These are phyloP conservation scores for Cystobasidium sp. DNA, from an alignment of 1,284 basidiomycete genomes.

Conservation along the genomic window DNA sequence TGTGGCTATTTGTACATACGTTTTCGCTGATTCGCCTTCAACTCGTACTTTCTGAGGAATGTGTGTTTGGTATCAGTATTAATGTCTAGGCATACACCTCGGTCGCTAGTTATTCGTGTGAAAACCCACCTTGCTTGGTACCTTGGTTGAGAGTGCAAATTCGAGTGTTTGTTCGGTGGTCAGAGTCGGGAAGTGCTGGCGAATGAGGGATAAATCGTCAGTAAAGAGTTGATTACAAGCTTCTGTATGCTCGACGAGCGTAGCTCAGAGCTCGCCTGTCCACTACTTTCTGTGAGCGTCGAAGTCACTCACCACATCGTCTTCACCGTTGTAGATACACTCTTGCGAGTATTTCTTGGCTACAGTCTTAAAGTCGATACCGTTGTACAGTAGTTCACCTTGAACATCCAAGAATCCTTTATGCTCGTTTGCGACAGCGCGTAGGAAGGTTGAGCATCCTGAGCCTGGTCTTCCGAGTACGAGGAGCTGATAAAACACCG, in stretches of 20 bases:
- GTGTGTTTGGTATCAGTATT: neutral
- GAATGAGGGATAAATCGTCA: neutral
- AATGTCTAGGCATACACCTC: neutral
- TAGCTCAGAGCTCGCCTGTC: neutral
- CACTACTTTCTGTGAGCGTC: neutral
- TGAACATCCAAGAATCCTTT: constrained; percentile 66
- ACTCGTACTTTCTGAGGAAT: constrained; percentile 2
- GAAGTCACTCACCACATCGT: constrained; percentile 60
- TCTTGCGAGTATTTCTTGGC: constrained; percentile 37
- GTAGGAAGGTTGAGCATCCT: constrained; percentile 75
- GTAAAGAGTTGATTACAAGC: too few relatives aligned
- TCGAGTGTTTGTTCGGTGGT: constrained; percentile 61
- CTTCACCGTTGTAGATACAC: constrained; percentile 56
- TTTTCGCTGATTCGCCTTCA: constrained; percentile 22
- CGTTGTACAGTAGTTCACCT: constrained; percentile 70
- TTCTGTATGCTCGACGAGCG: too few relatives aligned
- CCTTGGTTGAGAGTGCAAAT: constrained; percentile 40
- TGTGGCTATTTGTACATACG: constrained; percentile 60
- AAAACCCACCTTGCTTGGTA: constrained; percentile 12
- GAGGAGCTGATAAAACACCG: constrained; percentile 53
- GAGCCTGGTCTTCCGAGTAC: constrained; percentile 83
- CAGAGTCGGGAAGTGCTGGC: constrained; percentile 69
- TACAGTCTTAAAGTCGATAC: constrained; percentile 28
- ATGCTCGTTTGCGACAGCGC: constrained; percentile 71
- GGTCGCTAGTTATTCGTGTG: neutral